Evolutionary conservation across 106 monocot genomes (phyloP).

Genomic region (Allium sativum): DNA sequence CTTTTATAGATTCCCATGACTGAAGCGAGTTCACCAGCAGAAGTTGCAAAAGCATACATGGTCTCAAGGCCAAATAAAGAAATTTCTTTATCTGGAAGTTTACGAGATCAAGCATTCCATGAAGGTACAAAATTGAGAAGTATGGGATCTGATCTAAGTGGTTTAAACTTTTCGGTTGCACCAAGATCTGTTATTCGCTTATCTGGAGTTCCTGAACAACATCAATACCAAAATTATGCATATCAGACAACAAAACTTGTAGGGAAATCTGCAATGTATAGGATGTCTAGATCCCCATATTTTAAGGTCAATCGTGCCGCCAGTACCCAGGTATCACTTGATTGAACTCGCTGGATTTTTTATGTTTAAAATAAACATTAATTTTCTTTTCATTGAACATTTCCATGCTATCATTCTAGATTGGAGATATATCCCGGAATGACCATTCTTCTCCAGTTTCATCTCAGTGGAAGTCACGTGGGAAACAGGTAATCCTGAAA

Average conservation of each 20-base stretch:
- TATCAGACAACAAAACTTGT: constrained; percentile 39
- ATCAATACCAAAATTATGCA: constrained; percentile 16
- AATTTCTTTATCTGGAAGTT: constrained; percentile 27
- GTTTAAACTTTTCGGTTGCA: constrained; percentile 11
- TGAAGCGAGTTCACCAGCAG: constrained; percentile 34
- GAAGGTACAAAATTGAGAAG: constrained; percentile 13
- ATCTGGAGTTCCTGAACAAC: constrained; percentile 17
- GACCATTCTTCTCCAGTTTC: constrained; percentile 11
- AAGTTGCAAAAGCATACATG: constrained; percentile 58
- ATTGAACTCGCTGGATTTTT: background rate
- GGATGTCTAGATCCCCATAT: constrained; percentile 82
- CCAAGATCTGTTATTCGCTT: constrained; percentile 22
- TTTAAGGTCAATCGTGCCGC: constrained; percentile 22
- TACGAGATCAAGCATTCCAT: constrained; percentile 19
- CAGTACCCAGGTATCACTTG: constrained; percentile 3
- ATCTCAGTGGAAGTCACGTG: constrained; percentile 16
- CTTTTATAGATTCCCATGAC: constrained; percentile 21
- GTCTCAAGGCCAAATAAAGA: constrained; percentile 23
- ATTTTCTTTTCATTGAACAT: background rate
- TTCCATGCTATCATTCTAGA: constrained; percentile 12
- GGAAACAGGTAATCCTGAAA: constrained; percentile 24
- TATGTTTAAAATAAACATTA: background rate
- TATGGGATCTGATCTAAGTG: background rate
- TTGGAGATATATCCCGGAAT: constrained; percentile 1
- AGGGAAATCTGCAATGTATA: constrained; percentile 53